Evolutionary conservation across 2,329 filamentous ascomycete species (phyloP).

Genomic region (Epichloe brachyelytri): DNA sequence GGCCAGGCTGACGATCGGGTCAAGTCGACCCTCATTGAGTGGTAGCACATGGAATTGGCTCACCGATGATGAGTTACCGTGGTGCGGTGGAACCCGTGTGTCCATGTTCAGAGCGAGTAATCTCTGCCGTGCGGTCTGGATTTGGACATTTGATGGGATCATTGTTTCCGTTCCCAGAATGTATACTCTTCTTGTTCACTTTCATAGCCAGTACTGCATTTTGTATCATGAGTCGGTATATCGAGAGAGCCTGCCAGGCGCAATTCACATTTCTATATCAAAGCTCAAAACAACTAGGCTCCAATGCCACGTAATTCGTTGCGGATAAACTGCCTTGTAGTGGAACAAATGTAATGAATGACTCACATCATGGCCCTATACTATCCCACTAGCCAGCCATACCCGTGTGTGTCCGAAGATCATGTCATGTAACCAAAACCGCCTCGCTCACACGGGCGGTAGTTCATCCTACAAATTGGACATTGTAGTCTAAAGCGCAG

Average conservation of each 20-base stretch:
- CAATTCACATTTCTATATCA: too few relatives aligned
- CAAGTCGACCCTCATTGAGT: conserved; percentile 31
- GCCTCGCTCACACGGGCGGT: conserved; percentile 55
- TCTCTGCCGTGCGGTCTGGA: neutral
- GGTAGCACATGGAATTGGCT: conserved; percentile 20
- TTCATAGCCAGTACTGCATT: too few relatives aligned
- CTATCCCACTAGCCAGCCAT: too few relatives aligned
- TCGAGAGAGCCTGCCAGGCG: too few relatives aligned
- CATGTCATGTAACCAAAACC: neutral
- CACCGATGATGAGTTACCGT: neutral
- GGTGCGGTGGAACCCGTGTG: neutral
- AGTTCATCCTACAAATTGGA: conserved; percentile 88
- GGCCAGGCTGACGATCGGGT: conserved; percentile 34
- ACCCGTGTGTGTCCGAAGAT: neutral
- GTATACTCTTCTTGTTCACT: too few relatives aligned
- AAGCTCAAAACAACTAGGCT: too few relatives aligned
- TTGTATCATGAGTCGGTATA: too few relatives aligned
- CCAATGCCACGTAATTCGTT: too few relatives aligned
- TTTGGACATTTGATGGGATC: neutral
- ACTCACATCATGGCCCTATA: too few relatives aligned
- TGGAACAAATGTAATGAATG: too few relatives aligned
- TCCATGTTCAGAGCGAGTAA: neutral
- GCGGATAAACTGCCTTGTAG: too few relatives aligned
- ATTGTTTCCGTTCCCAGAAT: too few relatives aligned
- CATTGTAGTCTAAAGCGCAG: conserved; percentile 89